Percentiles rank a stretch among this genome's conserved stretches.
phyloP scores from a whole-genome alignment of 2,329 filamentous ascomycete genomes.

The Incumbomyces delicatus region DNA sequence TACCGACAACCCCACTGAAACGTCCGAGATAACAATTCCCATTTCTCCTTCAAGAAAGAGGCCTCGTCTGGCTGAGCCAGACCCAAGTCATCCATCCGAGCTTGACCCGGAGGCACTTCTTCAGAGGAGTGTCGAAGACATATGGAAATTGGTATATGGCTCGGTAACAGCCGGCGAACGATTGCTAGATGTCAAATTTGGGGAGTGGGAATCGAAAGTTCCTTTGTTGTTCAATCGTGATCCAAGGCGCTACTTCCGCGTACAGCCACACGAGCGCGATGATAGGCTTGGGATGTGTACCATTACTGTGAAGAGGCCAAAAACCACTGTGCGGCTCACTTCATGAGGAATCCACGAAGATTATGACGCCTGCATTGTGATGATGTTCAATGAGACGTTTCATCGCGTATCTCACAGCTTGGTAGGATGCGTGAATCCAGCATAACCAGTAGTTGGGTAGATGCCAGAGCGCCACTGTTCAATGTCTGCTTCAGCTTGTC shows the following conservation, averaged over 20 bases:
- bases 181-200: conserved; percentile 8
- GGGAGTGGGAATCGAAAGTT: conserved; percentile 7
- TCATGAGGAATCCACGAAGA: no score
- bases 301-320: not conserved
- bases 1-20: not conserved
- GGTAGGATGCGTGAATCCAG: no score
- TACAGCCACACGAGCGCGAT: conserved; percentile 5
- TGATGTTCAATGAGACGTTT: no score
- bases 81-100: not conserved
- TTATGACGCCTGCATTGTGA: no score
- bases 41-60: not conserved
- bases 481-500: no score
- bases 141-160: conserved; percentile 7
- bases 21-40: not conserved
- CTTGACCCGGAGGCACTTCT: not conserved
- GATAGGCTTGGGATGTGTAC: conserved; percentile 1
- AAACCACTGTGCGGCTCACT: no score
- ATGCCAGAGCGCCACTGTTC: no score
- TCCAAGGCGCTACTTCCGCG: not conserved
- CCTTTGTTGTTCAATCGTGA: not conserved
- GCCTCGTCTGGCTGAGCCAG: not conserved
- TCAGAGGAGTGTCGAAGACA: not conserved
- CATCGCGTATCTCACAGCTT: no score
- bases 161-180: not conserved
- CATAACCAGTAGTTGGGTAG: no score